Base-by-base conservation (phyloP, 2,329 filamentous ascomycete species). In the Cercospora zeina region DNA sequence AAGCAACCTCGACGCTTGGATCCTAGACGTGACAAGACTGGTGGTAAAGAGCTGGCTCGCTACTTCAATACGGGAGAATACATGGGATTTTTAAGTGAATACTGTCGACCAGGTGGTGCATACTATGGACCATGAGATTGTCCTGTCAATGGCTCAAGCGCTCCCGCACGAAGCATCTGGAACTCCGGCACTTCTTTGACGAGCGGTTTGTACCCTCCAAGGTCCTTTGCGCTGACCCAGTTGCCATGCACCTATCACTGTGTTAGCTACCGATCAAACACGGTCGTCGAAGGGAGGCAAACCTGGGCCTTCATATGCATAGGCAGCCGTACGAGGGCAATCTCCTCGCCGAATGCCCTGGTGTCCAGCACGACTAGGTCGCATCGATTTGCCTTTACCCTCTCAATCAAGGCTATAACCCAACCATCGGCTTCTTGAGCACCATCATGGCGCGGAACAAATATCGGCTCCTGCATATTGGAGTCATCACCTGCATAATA, bases 391-490 rank as follows among this genome's bases (percentile, higher is more conserved):
- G 36, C 58, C 34, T 62, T 63, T 0, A 21, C 37, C 42, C 76
- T 67, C 45, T 77, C 67, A 11, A 80, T 78, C 74, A 78, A 49
- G 19, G 79, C 79, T 34, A 82, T 77, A 33, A 82, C 69, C 65
- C 82, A 83, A 1, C 82, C 82, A 57, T 84, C 80, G 0, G 81
- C 82, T 65, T 84, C 81, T 1, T 60, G 71, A 0, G 73, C 76
- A 19, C 73, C 74, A 1, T 75, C 73, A 0, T 70, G 69, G 33
- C 74, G 73, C 0, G 82, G 82, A 11, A 84, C 79, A 61, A 85
- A 85, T 0, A 81, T 78, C 0, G 82, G 82, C 64, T 85, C 82
- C 68, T 84, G 82, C 63, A 83, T 80, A 0, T 80, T 80, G 27
- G 75, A 73, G 9, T 71, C 75, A 27, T 72, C 74, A 1, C 74